These are phyloP conservation scores for Iodosphaeria phyllophila DNA, from an alignment of 2,329 filamentous ascomycete species.

Conservation along the genomic window DNA sequence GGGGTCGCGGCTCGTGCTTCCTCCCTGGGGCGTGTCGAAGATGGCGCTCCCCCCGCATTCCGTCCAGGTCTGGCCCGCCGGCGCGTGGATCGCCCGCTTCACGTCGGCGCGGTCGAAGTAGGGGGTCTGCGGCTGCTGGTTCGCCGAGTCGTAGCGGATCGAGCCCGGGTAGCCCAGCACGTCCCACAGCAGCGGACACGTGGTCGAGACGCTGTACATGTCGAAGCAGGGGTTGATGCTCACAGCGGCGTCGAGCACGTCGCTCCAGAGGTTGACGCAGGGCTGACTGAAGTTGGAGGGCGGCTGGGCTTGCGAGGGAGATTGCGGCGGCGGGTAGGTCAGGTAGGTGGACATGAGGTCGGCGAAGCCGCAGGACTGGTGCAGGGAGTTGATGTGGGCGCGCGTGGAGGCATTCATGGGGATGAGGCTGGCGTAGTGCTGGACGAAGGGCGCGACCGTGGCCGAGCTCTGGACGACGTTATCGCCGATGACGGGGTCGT, in stretches of 20 bases:
- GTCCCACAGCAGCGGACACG: constrained; percentile 50
- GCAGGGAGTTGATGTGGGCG: constrained; percentile 28
- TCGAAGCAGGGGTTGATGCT: constrained; percentile 51
- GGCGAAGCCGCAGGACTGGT: constrained; percentile 36
- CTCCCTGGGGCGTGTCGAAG: constrained; percentile 29
- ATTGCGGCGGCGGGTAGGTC: constrained; percentile 40
- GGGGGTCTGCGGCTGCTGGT: constrained; percentile 35
- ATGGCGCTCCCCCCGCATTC: constrained; percentile 11
- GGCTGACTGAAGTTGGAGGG: constrained; percentile 21
- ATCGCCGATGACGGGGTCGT: constrained; percentile 43
- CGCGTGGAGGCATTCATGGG: constrained; percentile 36
- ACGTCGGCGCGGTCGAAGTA: constrained; percentile 59
- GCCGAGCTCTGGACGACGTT: constrained; percentile 19
- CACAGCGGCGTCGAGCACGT: constrained; percentile 28
- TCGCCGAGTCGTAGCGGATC: constrained; percentile 41
- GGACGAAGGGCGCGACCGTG: constrained; percentile 33
- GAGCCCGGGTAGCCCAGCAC: constrained; percentile 36
- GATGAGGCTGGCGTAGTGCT: constrained; percentile 35
- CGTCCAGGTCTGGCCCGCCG: constrained; percentile 16
- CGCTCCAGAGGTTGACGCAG: constrained; percentile 33
- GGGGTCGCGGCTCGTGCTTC: constrained; percentile 32
- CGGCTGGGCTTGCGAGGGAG: constrained; percentile 38
- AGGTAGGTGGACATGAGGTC: constrained; percentile 35
- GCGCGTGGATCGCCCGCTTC: constrained; percentile 48
- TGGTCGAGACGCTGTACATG: constrained; percentile 46